phyloP scores from a whole-genome alignment of 306 rosid genomes.

The Hylodesmum podocarpum region DNA sequence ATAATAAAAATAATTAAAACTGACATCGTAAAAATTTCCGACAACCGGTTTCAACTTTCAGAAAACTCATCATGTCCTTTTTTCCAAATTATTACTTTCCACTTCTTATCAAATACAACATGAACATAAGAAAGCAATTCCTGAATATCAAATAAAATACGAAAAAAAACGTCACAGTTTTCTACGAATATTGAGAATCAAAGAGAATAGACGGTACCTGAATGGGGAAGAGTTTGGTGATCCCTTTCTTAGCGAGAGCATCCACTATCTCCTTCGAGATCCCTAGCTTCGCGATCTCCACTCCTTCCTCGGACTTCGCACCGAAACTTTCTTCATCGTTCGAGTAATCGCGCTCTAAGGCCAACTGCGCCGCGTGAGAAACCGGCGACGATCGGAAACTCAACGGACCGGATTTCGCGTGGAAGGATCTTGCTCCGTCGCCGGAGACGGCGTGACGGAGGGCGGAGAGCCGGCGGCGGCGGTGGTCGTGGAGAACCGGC shows the following conservation, averaged over 20 bases:
- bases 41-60: background rate
- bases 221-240: constrained; percentile 86
- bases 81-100: background rate
- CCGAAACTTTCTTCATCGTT: constrained; percentile 33
- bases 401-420: constrained; percentile 15
- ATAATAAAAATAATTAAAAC: background rate
- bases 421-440: background rate
- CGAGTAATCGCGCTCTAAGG: constrained; percentile 15
- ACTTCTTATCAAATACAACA: background rate
- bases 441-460: background rate
- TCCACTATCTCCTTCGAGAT: constrained; percentile 69
- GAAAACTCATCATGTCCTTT: background rate
- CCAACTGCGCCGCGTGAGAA: constrained; percentile 12
- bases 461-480: background rate
- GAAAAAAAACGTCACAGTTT: background rate
- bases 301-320: constrained; percentile 57
- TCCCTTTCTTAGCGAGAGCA: constrained; percentile 75
- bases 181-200: constrained; percentile 11
- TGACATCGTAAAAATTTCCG: background rate
- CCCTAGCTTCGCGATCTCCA: constrained; percentile 76
- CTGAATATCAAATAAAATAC: background rate
- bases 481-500: background rate
- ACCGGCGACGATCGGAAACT: constrained; percentile 17
- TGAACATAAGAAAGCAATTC: background rate
- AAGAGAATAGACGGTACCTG: constrained; percentile 50